Conservation (phyloP, 371 early-diverging fungal species). For the Syncephalastrum racemosum region DNA sequence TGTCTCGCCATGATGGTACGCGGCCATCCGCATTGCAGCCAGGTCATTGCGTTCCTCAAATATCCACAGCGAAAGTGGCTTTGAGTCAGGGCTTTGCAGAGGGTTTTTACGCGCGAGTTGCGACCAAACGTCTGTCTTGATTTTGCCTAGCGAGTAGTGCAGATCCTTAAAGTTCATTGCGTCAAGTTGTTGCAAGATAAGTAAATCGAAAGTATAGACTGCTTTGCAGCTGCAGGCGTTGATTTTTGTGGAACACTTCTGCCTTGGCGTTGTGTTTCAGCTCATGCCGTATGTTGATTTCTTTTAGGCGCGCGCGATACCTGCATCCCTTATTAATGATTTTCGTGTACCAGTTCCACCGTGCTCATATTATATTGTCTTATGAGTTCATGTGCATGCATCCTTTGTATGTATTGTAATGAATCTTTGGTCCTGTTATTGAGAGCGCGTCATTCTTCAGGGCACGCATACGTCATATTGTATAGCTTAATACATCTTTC, state of each 20-base stretch:
- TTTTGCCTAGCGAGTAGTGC: constrained; percentile 32
- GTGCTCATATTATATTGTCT: too few species aligned
- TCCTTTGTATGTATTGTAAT: too few species aligned
- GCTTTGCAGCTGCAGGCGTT: constrained; percentile 2
- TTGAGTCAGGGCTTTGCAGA: constrained; percentile 36
- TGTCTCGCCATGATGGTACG: constrained; percentile 38
- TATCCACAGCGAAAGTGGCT: constrained; percentile 41
- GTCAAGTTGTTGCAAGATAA: too few species aligned
- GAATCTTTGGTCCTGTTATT: too few species aligned
- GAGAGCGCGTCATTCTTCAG: too few species aligned
- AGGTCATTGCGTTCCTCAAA: constrained; percentile 40
- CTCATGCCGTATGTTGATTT: too few species aligned
- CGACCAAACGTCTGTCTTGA: constrained; percentile 33
- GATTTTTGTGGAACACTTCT: constrained; percentile 5
- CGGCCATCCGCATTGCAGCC: constrained; percentile 22
- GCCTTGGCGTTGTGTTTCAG: too few species aligned
- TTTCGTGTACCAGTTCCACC: background rate
- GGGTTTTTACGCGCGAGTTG: constrained; percentile 42
- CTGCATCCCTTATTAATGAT: background rate
- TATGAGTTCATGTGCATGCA: too few species aligned
- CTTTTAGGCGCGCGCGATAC: too few species aligned
- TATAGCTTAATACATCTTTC: too few species aligned
- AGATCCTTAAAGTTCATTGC: constrained; percentile 40
- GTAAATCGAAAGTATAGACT: background rate
- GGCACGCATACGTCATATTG: too few species aligned